These are phyloP conservation scores for Lentinula raphanica DNA, from an alignment of 768 basidiomycete species.

Conservation along the genomic window DNA sequence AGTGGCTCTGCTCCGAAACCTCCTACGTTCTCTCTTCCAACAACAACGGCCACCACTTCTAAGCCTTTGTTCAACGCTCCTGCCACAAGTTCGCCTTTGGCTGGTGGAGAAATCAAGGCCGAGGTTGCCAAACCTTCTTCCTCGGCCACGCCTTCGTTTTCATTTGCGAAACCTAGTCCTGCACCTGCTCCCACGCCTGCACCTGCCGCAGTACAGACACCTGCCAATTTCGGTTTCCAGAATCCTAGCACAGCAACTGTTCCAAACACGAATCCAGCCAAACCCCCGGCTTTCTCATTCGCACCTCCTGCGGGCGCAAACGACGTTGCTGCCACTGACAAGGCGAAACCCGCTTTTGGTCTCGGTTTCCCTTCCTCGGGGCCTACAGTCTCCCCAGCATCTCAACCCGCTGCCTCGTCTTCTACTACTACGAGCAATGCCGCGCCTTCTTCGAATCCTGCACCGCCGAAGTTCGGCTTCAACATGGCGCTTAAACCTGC, in stretches of 20 bases:
- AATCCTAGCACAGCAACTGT: not conserved
- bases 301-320: slow-evolving; percentile 8
- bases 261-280: slow-evolving; percentile 12
- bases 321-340: slow-evolving; percentile 1
- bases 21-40: slow-evolving; percentile 14
- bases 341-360: slow-evolving; percentile 9
- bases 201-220: slow-evolving; percentile 2
- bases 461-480: slow-evolving; percentile 9
- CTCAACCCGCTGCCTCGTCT: not conserved
- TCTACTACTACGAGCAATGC: not conserved
- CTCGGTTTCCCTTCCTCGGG: slow-evolving; percentile 11
- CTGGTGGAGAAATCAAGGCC: slow-evolving; percentile 10
- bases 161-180: slow-evolving; percentile 14
- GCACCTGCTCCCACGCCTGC: slow-evolving; percentile 8
- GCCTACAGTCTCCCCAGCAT: slow-evolving; percentile 2
- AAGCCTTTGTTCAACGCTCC: slow-evolving; percentile 23
- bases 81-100: slow-evolving; percentile 10
- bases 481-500: slow-evolving; percentile 8
- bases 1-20: slow-evolving; percentile 14
- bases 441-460: not conserved
- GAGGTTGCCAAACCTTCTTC: slow-evolving; percentile 8
- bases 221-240: slow-evolving; percentile 9
- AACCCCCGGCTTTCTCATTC: slow-evolving; percentile 14
- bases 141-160: slow-evolving; percentile 10
- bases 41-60: slow-evolving; percentile 19